These are phyloP conservation scores for Clathrospora elynae DNA, from an alignment of 2,329 filamentous ascomycete genomes.

Conservation along the genomic window DNA sequence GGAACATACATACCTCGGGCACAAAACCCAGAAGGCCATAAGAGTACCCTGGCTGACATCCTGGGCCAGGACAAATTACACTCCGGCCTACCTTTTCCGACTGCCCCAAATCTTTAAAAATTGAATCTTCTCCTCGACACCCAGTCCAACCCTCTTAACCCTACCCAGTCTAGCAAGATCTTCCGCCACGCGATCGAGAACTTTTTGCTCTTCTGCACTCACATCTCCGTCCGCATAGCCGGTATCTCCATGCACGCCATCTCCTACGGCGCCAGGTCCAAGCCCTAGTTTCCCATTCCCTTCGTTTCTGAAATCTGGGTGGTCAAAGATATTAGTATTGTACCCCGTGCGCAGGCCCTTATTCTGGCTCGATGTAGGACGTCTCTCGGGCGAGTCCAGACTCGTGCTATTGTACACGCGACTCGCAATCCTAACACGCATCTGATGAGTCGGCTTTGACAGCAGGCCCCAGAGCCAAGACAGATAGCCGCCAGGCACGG, in stretches of 20 bases:
- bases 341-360: conserved; percentile 31
- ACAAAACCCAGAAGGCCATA: too few relatives aligned
- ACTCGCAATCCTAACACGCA: conserved; percentile 88
- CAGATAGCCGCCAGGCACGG: conserved; percentile 74
- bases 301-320: conserved; percentile 31
- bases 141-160: conserved; percentile 86
- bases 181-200: conserved; percentile 81
- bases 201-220: conserved; percentile 62
- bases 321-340: conserved; percentile 44
- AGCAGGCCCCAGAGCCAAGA: conserved; percentile 85
- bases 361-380: conserved; percentile 9
- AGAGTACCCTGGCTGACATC: neutral
- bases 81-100: conserved; percentile 31
- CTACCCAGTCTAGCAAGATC: conserved; percentile 83
- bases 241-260: conserved; percentile 26
- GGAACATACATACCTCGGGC: too few relatives aligned
- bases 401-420: conserved; percentile 57
- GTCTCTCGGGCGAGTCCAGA: conserved; percentile 23
- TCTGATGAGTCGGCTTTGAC: conserved; percentile 82
- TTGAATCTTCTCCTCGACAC: conserved; percentile 77
- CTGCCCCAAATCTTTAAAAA: conserved; percentile 76
- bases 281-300: conserved; percentile 13
- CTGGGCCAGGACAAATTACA: too few relatives aligned
- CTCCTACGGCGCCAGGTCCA: conserved; percentile 19
- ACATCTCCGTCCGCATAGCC: conserved; percentile 19